phyloP scores from a whole-genome alignment of 2,329 filamentous ascomycete genomes.

The Aureobasidium sp. region DNA sequence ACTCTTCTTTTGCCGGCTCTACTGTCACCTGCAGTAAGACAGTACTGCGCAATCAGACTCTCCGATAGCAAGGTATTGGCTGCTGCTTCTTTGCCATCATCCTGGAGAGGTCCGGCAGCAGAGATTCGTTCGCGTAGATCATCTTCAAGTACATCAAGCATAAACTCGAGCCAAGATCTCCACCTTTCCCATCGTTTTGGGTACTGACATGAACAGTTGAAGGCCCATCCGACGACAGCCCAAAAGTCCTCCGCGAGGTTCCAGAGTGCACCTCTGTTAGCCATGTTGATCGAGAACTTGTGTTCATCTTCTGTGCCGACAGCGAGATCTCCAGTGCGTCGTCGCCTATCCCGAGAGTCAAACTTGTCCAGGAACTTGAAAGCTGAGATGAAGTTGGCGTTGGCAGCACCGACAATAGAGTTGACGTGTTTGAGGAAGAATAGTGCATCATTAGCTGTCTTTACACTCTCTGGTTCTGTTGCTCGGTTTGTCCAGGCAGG shows the following conservation, averaged over 20 bases:
- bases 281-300: constrained; percentile 22
- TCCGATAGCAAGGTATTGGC: constrained; percentile 32
- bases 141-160: constrained; percentile 67
- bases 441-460: constrained; percentile 59
- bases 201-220: constrained; percentile 74
- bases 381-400: constrained; percentile 60
- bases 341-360: not conserved
- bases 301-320: constrained; percentile 29
- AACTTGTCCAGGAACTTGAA: constrained; percentile 52
- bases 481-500: constrained; percentile 69
- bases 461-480: constrained; percentile 49
- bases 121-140: constrained; percentile 55
- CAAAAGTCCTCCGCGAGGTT: constrained; percentile 77
- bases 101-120: constrained; percentile 12
- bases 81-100: constrained; percentile 14
- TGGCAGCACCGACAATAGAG: constrained; percentile 57
- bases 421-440: constrained; percentile 62
- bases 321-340: constrained; percentile 13
- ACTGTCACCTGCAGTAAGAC: constrained; percentile 32
- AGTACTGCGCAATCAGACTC: constrained; percentile 55
- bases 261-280: constrained; percentile 61
- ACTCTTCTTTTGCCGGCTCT: constrained; percentile 43
- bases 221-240: constrained; percentile 81
- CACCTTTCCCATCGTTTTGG: constrained; percentile 72
- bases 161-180: constrained; percentile 69